phyloP scores from a whole-genome alignment of 345 rosid genomes.

The Eutrema japonicum region DNA sequence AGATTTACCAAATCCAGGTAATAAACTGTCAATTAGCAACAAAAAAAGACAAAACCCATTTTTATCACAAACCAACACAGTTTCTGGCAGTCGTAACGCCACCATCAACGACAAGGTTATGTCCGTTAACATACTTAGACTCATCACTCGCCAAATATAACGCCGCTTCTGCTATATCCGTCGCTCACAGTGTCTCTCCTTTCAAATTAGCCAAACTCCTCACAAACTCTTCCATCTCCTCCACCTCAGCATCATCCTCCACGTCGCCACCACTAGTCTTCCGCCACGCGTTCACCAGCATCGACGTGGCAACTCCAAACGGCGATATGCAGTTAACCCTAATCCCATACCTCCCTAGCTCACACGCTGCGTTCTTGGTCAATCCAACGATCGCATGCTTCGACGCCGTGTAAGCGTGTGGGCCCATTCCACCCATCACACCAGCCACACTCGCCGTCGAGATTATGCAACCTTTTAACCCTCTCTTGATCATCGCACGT shows the following conservation, averaged over 20 bases:
- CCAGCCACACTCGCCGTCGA: constrained; percentile 85
- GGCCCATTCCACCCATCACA: constrained; percentile 84
- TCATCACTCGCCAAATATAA: constrained; percentile 82
- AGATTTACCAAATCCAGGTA: constrained; percentile 37
- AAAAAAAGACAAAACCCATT: neutral
- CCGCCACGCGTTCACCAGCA: constrained; percentile 75
- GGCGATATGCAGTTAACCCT: constrained; percentile 88
- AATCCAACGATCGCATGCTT: constrained; percentile 86
- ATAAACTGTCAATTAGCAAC: constrained; percentile 18
- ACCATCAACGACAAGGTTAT: constrained; percentile 89
- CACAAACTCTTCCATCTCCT: constrained; percentile 71
- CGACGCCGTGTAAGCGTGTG: constrained; percentile 87
- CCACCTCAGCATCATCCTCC: constrained; percentile 53
- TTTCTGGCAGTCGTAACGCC: constrained; percentile 76
- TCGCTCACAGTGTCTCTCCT: constrained; percentile 62
- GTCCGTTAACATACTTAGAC: constrained; percentile 83
- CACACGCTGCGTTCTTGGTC: constrained; percentile 80
- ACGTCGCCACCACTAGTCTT: constrained; percentile 44
- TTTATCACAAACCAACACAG: constrained; percentile 70
- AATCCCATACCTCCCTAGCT: constrained; percentile 73
- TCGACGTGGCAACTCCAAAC: constrained; percentile 81
- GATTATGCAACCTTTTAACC: constrained; percentile 63
- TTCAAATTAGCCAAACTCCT: constrained; percentile 63
- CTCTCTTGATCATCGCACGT: constrained; percentile 62
- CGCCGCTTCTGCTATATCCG: constrained; percentile 84